Conservation (phyloP, 495 filamentous ascomycete genomes). For the Penicillium silybi region DNA sequence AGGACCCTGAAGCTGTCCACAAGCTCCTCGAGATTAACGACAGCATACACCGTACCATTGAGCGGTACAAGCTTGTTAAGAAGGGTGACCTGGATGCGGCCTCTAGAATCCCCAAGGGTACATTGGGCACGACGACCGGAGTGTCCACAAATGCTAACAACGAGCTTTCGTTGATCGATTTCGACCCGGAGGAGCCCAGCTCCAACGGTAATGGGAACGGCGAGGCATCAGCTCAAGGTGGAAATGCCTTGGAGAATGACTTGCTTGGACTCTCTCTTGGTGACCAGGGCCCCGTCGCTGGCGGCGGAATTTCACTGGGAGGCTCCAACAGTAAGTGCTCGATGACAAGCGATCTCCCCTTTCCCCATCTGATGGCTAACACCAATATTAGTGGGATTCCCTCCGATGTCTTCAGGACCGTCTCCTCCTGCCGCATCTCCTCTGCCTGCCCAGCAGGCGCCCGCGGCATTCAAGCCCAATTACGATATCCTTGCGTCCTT, state of each 20-base stretch:
- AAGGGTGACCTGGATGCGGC: constrained; percentile 89
- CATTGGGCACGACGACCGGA: constrained; percentile 65
- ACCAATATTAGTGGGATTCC: constrained; percentile 24
- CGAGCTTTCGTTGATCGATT: constrained; percentile 91
- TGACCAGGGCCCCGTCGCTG: constrained; percentile 59
- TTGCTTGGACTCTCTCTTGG: constrained; percentile 66
- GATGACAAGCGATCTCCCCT: constrained; percentile 18
- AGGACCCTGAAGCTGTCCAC: constrained; percentile 91
- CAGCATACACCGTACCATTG: constrained; percentile 94
- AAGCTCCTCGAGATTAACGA: constrained; percentile 97
- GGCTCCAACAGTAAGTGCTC: constrained; percentile 57
- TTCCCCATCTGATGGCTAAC: neutral
- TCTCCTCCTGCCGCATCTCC: constrained; percentile 26
- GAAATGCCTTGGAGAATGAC: constrained; percentile 57
- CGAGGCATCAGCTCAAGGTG: constrained; percentile 26
- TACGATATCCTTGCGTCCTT: constrained; percentile 61
- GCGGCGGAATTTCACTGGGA: constrained; percentile 83
- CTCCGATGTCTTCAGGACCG: constrained; percentile 20
- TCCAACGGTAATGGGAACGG: constrained; percentile 44
- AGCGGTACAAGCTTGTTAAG: constrained; percentile 90
- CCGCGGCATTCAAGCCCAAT: constrained; percentile 43
- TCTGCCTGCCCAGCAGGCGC: constrained; percentile 31
- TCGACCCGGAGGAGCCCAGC: constrained; percentile 64
- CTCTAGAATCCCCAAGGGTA: constrained; percentile 79
- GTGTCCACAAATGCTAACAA: constrained; percentile 72